Evolutionary conservation across 352 stramenopile species (phyloP).

Genomic region (Lagenidium sp.): DNA sequence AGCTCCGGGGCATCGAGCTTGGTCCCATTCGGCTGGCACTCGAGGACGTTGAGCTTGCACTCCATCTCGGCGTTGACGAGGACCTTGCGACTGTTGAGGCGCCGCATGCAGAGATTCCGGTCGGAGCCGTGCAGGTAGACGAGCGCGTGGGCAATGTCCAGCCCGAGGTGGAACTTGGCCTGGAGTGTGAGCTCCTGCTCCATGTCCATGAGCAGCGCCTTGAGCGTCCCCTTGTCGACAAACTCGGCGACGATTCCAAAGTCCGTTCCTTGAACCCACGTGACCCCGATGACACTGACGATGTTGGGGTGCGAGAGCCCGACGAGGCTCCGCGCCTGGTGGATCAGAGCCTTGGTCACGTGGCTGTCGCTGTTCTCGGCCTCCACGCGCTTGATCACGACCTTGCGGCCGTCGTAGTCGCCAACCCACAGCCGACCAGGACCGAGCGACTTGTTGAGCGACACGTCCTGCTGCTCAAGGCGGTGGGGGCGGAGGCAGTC

Average conservation of each 20-base stretch:
- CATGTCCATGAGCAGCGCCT: conserved; percentile 39
- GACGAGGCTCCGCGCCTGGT: conserved; percentile 35
- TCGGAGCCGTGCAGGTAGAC: conserved; percentile 43
- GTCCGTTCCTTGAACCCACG: conserved; percentile 66
- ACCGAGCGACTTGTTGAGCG: conserved; percentile 40
- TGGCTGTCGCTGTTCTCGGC: conserved; percentile 45
- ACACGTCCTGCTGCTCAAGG: conserved; percentile 43
- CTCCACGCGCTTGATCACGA: conserved; percentile 69
- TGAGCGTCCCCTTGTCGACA: conserved; percentile 62
- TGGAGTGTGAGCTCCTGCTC: conserved; percentile 43
- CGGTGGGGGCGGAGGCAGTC: conserved; percentile 43
- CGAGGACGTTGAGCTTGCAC: conserved; percentile 23
- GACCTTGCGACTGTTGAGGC: conserved; percentile 15
- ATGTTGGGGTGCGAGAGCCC: conserved; percentile 56
- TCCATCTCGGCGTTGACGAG: conserved; percentile 15
- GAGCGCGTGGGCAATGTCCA: conserved; percentile 51
- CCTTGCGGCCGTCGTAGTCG: conserved; percentile 41
- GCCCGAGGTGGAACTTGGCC: conserved; percentile 54
- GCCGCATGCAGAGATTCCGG: conserved; percentile 11
- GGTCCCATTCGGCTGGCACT: conserved; percentile 6
- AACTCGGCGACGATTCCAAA: conserved; percentile 70
- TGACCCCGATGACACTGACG: conserved; percentile 51
- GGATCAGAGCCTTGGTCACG: conserved; percentile 55
- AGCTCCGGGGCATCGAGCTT: conserved; percentile 5
- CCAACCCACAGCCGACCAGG: conserved; percentile 43